phyloP scores from a whole-genome alignment of 2,329 filamentous ascomycete genomes.

The Verticillium isaacii region DNA sequence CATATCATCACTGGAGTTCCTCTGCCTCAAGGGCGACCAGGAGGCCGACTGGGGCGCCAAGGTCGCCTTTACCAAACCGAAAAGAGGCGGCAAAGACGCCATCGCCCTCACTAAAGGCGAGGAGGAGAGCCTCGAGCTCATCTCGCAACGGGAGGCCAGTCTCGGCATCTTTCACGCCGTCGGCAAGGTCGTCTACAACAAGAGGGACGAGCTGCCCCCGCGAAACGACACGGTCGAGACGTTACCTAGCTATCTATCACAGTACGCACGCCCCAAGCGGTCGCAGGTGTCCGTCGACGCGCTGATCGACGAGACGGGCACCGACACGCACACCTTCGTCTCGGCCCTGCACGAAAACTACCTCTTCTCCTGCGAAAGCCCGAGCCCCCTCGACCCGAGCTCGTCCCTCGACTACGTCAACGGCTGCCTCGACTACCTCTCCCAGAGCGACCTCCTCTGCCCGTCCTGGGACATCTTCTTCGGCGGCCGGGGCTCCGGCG shows the following conservation, averaged over 20 bases:
- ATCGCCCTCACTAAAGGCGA: slow-evolving; percentile 70
- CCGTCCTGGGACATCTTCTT: slow-evolving; percentile 68
- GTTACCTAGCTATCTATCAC: slow-evolving; percentile 55
- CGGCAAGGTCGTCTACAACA: slow-evolving; percentile 95
- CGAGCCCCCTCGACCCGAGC: slow-evolving; percentile 37
- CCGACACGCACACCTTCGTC: slow-evolving; percentile 85
- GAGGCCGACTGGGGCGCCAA: slow-evolving; percentile 71
- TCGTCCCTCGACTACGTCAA: slow-evolving; percentile 70
- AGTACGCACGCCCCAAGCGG: slow-evolving; percentile 52
- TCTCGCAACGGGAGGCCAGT: slow-evolving; percentile 83
- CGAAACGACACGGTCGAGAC: slow-evolving; percentile 40
- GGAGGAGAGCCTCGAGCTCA: slow-evolving; percentile 69
- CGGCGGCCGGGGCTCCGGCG: slow-evolving; percentile 49
- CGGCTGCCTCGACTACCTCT: slow-evolving; percentile 80
- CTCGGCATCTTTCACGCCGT: slow-evolving; percentile 95
- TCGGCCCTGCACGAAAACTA: slow-evolving; percentile 94
- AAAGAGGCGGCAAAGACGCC: slow-evolving; percentile 52
- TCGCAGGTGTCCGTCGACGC: slow-evolving; percentile 66
- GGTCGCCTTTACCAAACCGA: slow-evolving; percentile 65
- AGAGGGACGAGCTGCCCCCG: slow-evolving; percentile 58
- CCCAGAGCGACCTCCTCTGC: slow-evolving; percentile 80
- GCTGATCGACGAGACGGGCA: slow-evolving; percentile 89
- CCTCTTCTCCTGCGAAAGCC: slow-evolving; percentile 69
- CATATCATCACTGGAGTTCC: slow-evolving; percentile 86
- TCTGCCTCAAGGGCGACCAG: slow-evolving; percentile 79